Conservation (phyloP, 257 asterid genomes). For the Solanum virginianum region DNA sequence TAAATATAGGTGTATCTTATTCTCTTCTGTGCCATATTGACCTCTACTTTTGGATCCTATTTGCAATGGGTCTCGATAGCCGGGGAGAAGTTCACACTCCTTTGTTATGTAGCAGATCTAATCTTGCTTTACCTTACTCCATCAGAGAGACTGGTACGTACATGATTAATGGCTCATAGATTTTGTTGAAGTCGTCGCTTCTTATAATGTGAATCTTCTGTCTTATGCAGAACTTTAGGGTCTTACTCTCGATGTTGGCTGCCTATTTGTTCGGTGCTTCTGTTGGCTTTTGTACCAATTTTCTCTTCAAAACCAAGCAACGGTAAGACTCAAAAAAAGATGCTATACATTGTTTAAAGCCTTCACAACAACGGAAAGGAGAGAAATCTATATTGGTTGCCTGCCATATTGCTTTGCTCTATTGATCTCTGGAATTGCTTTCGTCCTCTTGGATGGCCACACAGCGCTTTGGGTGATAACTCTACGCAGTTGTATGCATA, state of each 20-base stretch:
- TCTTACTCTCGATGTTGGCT: background rate
- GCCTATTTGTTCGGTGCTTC: background rate
- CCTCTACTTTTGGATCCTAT: background rate
- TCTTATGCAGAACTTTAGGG: background rate
- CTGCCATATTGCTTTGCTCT: background rate
- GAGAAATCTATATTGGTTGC: background rate
- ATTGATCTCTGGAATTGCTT: background rate
- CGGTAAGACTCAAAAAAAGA: background rate
- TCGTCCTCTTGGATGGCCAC: background rate
- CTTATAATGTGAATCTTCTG: background rate
- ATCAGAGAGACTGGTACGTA: background rate
- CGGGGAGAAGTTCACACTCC: background rate
- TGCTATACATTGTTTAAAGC: background rate
- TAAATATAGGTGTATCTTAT: background rate
- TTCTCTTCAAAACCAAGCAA: background rate
- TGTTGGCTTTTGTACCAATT: background rate
- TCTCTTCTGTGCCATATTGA: background rate
- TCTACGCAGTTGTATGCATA: too few relatives aligned
- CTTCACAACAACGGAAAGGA: background rate
- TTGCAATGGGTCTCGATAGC: background rate
- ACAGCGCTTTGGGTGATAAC: background rate
- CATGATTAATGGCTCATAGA: background rate
- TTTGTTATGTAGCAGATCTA: background rate
- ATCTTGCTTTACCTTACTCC: background rate
- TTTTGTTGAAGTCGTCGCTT: background rate